phyloP scores from a whole-genome alignment of 257 asterid genomes.

The Solanum raphanifolium region DNA sequence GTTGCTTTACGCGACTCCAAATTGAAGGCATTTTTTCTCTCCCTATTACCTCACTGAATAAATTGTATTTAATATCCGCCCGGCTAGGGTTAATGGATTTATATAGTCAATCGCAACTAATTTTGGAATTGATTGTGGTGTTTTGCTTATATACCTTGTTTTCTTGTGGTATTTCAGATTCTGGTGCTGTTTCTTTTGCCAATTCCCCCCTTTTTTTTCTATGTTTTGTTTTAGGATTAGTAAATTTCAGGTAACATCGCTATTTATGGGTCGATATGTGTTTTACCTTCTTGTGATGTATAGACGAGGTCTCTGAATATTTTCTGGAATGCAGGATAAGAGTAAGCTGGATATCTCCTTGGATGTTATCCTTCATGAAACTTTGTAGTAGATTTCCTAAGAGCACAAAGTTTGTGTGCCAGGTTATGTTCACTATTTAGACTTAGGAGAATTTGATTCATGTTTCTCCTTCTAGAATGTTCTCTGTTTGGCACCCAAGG shows the following conservation, averaged over 20 bases:
- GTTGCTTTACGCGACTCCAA: conserved; percentile 90
- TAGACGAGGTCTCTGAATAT: background rate
- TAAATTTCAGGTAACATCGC: background rate
- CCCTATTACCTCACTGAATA: background rate
- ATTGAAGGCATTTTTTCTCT: conserved; percentile 47
- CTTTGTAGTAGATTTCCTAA: background rate
- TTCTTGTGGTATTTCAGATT: background rate
- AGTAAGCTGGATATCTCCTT: background rate
- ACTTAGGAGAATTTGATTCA: background rate
- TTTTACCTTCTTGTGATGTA: background rate
- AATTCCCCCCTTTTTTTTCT: background rate
- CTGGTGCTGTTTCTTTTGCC: background rate
- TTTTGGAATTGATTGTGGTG: background rate
- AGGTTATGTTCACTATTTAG: background rate
- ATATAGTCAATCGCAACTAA: background rate
- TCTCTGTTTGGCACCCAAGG: background rate
- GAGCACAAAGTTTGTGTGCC: background rate
- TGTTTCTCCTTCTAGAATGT: background rate
- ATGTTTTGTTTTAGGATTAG: background rate
- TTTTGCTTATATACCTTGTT: background rate
- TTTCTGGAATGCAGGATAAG: background rate
- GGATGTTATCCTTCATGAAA: background rate
- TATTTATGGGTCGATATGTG: background rate
- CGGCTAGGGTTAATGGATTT: background rate
- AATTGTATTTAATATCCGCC: background rate